Evolutionary conservation across 495 filamentous ascomycete genomes (phyloP), one percentile per base, ranked within the genome.

Genomic region (Tuber brumale): DNA sequence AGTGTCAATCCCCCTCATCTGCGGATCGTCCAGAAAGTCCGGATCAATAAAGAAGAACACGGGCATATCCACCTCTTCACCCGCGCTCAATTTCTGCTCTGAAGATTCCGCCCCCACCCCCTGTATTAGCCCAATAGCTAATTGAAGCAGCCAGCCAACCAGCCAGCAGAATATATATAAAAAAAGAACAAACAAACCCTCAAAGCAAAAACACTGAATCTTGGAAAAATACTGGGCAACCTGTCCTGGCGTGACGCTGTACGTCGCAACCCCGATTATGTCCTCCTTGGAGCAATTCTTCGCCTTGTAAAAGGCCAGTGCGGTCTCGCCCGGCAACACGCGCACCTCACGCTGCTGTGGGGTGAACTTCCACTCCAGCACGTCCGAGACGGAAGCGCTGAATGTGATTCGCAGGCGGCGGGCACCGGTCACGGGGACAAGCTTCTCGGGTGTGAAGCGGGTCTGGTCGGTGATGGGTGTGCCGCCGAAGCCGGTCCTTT

Each of bases 171-270:
- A 35, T 2, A 43, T n/a, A n/a, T n/a, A n/a, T n/a, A n/a, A n/a
- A n/a, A n/a, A n/a, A n/a, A n/a, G n/a, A n/a, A n/a, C n/a, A 61
- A 18, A 35, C 57, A 18, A 31, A 80, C 78, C 78, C 87, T 99
- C 96, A 83, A 99, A 99, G 84, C 96, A 99, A 85, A 99, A 99
- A 81, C 96, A 99, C 85, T 99, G 96, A 72, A 99, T 99, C 88
- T 99, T 99, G 88, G 91, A 94, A 84, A 99, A 99, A 83, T 99
- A 99, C 6, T 93, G 95, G 42, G 96, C 95, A 42, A 97, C 93
- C 86, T 98, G 96, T 19, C 89, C 95, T 14, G 96, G 96, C 18
- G 94, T 97, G 71, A 99, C 96, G 84, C 91, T 94, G 84, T 99
- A 99, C 16, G 96, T 99, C 57, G 96, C 96, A 39, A 99, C 93